Percentiles rank a stretch among this genome's conserved stretches.
phyloP scores from a whole-genome alignment of 768 basidiomycete species.

The Pleurotus sapidus region DNA sequence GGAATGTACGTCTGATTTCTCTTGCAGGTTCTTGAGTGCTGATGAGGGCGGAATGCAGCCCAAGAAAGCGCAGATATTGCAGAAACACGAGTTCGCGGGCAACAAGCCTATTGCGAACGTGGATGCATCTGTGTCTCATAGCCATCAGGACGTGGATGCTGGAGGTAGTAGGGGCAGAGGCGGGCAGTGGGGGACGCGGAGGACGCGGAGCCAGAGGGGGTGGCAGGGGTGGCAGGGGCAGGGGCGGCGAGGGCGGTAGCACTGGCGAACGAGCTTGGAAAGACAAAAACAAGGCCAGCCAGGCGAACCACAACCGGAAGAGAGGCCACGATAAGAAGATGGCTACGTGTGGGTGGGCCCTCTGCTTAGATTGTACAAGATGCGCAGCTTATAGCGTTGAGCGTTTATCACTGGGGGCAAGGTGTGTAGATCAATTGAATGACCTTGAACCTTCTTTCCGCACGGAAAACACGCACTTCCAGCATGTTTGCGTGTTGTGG shows the following conservation, averaged over 20 bases:
- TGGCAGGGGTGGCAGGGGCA: constrained; percentile 30
- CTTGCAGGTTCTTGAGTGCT: too few relatives aligned
- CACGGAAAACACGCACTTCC: too few relatives aligned
- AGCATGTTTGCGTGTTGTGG: too few relatives aligned
- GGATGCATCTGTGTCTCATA: neutral
- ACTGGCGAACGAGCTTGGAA: constrained; percentile 67
- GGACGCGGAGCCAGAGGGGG: constrained; percentile 35
- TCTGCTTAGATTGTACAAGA: constrained; percentile 11
- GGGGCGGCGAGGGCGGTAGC: constrained; percentile 33
- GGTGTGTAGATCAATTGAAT: too few relatives aligned
- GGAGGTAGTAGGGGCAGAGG: constrained; percentile 28
- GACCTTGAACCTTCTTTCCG: too few relatives aligned
- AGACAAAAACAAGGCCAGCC: constrained; percentile 73
- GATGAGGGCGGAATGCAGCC: constrained; percentile 37
- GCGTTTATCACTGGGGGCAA: too few relatives aligned
- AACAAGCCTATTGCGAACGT: constrained; percentile 34
- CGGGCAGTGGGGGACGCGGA: constrained; percentile 35
- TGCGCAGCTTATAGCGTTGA: too few relatives aligned
- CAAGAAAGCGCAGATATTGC: constrained; percentile 68
- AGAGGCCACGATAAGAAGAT: constrained; percentile 90
- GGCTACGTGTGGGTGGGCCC: constrained; percentile 56
- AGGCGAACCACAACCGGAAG: constrained; percentile 72
- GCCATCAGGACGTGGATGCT: constrained; percentile 14
- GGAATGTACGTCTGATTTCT: constrained; percentile 57
- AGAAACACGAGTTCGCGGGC: constrained; percentile 75